A percentile compares a stretch with the other conserved stretches of the same genome.
Conservation (phyloP, 1,284 basidiomycete species). For the Anthracocystis walkeri region DNA sequence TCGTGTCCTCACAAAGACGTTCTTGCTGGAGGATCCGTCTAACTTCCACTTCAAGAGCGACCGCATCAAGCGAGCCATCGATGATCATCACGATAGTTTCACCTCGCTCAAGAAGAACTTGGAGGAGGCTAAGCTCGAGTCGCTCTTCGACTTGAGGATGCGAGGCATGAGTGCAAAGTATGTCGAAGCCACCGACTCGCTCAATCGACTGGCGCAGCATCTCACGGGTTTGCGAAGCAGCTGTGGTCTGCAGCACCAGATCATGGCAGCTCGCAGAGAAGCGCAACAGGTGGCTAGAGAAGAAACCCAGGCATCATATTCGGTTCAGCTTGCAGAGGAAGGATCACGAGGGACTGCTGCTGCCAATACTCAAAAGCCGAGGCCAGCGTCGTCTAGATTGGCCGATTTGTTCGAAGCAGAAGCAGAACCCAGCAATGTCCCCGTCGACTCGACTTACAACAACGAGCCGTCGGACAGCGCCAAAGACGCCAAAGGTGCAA, state of each 20-base stretch:
- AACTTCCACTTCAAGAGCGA: conserved; percentile 61
- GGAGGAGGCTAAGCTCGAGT: conserved; percentile 62
- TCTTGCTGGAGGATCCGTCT: conserved; percentile 61
- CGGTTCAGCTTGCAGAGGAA: not conserved
- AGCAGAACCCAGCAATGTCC: not conserved
- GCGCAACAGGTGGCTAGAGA: conserved; percentile 26
- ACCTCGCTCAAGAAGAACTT: conserved; percentile 64
- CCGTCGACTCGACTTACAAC: not conserved
- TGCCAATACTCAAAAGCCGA: not conserved
- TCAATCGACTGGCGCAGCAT: conserved; percentile 64
- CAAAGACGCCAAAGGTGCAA: not conserved
- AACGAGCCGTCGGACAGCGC: conserved; percentile 1
- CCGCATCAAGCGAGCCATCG: conserved; percentile 61
- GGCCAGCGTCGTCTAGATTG: conserved; percentile 21
- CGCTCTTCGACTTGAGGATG: conserved; percentile 58
- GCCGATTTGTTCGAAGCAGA: conserved; percentile 30
- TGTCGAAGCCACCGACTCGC: conserved; percentile 55
- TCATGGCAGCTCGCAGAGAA: conserved; percentile 50
- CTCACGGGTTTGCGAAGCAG: conserved; percentile 61
- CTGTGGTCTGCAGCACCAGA: conserved; percentile 62
- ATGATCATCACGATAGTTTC: conserved; percentile 64
- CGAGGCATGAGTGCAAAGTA: conserved; percentile 53
- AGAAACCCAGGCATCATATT: not conserved
- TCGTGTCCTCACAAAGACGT: conserved; percentile 63
- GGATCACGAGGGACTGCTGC: not conserved